phyloP scores from a whole-genome alignment of 805 yeast genomes.

The Metschnikowia lochheadii region DNA sequence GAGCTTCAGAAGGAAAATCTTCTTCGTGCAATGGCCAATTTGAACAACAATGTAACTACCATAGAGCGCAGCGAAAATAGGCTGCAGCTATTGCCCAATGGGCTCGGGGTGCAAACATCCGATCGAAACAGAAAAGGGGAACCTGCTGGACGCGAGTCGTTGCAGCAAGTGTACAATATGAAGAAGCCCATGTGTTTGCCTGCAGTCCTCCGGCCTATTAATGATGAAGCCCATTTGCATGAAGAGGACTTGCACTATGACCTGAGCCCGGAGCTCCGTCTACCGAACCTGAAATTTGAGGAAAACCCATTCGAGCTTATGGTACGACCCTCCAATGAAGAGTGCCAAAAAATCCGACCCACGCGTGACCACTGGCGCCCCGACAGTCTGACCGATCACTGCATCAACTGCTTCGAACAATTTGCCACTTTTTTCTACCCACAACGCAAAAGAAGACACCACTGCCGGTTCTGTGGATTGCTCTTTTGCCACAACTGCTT shows the following conservation, averaged over 20 bases:
- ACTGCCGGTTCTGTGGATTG: conserved; percentile 17
- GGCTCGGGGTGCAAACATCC: not conserved
- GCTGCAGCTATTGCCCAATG: not conserved
- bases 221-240: conserved; percentile 9
- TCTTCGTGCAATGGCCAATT: conserved; percentile 17
- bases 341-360: conserved; percentile 32
- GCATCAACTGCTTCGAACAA: conserved; percentile 39
- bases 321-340: conserved; percentile 2
- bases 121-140: conserved; percentile 9
- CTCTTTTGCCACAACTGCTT: conserved; percentile 22
- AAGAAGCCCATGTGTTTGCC: conserved; percentile 48
- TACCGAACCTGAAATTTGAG: conserved; percentile 7
- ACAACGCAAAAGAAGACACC: conserved; percentile 18
- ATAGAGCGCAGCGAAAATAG: conserved; percentile 7
- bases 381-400: conserved; percentile 35
- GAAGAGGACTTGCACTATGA: conserved; percentile 10
- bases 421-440: conserved; percentile 31
- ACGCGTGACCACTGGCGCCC: conserved; percentile 53
- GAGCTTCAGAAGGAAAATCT: conserved; percentile 13
- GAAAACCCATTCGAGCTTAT: conserved; percentile 14
- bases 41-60: conserved; percentile 11
- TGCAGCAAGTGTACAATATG: conserved; percentile 42
- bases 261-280: conserved; percentile 11
- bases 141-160: conserved; percentile 7
- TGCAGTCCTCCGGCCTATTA: conserved; percentile 46